Conservation (phyloP, 495 filamentous ascomycete genomes). For the Aspergillus ostianus region DNA sequence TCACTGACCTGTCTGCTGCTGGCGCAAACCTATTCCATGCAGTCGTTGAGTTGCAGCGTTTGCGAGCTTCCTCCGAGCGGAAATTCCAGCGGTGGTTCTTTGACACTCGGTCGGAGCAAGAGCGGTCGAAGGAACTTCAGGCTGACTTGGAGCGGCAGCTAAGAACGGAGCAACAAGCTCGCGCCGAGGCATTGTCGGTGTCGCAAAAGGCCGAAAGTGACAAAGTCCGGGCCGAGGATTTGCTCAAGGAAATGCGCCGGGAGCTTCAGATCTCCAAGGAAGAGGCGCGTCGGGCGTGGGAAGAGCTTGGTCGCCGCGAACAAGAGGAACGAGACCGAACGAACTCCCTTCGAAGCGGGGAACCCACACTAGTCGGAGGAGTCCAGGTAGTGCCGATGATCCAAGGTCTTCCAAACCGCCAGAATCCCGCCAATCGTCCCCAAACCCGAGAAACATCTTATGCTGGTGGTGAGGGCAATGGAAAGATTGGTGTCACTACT, state of each 20-base stretch:
- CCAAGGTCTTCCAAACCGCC: conserved; percentile 67
- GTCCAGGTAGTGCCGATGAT: conserved; percentile 97
- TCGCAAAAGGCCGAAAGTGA: conserved; percentile 64
- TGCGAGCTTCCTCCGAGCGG: conserved; percentile 90
- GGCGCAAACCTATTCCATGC: conserved; percentile 97
- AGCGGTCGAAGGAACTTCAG: conserved; percentile 80
- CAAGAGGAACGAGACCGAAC: conserved; percentile 96
- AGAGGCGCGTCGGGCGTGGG: conserved; percentile 94
- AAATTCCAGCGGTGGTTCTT: conserved; percentile 99
- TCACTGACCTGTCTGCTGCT: conserved; percentile 91
- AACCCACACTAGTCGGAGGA: conserved; percentile 84
- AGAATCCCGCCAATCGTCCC: conserved; percentile 51
- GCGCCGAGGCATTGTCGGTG: conserved; percentile 62
- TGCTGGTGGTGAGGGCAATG: conserved; percentile 27
- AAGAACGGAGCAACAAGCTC: conserved; percentile 65
- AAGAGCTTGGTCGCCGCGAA: conserved; percentile 90
- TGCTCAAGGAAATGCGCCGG: conserved; percentile 80
- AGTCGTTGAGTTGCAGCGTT: conserved; percentile 92
- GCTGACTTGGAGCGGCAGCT: conserved; percentile 74
- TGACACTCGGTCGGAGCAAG: conserved; percentile 84
- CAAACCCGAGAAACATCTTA: conserved; percentile 49
- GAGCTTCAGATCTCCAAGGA: conserved; percentile 95
- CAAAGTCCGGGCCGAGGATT: conserved; percentile 65
- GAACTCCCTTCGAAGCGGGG: conserved; percentile 77
- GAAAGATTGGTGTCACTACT: conserved; percentile 16